Conservation (phyloP, 352 stramenopile genomes). For the Globisporangium cystogenes region DNA sequence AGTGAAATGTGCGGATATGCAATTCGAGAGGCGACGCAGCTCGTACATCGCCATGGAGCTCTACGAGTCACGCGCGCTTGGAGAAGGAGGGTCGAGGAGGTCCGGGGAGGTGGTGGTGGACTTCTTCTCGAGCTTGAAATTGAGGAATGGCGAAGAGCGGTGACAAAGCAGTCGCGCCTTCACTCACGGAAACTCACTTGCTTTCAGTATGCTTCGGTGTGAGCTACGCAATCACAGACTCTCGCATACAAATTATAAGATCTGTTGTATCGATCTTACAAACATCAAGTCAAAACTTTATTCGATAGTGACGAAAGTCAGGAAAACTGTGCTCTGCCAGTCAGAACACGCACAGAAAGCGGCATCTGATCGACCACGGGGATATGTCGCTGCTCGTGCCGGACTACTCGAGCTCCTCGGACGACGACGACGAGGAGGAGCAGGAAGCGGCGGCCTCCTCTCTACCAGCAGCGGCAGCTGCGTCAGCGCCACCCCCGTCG, state of each 20-base stretch:
- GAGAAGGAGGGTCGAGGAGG: too few relatives aligned
- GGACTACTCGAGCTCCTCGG: slow-evolving; percentile 56
- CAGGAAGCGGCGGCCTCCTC: neutral
- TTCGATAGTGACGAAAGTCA: neutral
- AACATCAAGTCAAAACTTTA: too few relatives aligned
- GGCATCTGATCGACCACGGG: neutral
- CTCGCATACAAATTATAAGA: too few relatives aligned
- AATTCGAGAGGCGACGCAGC: too few relatives aligned
- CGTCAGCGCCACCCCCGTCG: neutral
- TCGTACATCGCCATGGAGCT: slow-evolving; percentile 25
- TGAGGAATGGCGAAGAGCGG: too few relatives aligned
- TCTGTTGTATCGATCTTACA: too few relatives aligned
- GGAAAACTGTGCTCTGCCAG: neutral
- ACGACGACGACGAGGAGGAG: slow-evolving; percentile 23
- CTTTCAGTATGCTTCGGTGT: too few relatives aligned
- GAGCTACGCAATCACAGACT: neutral
- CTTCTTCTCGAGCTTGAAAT: neutral
- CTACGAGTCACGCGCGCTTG: too few relatives aligned
- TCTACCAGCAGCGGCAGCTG: neutral
- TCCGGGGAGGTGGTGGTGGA: too few relatives aligned
- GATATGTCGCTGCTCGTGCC: slow-evolving; percentile 44
- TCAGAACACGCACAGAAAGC: neutral
- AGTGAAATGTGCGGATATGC: too few relatives aligned
- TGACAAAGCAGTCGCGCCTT: too few relatives aligned
- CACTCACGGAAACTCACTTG: too few relatives aligned